Evolutionary conservation across 257 asterid genomes (phyloP).

Genomic region (Solanum paucissectum): DNA sequence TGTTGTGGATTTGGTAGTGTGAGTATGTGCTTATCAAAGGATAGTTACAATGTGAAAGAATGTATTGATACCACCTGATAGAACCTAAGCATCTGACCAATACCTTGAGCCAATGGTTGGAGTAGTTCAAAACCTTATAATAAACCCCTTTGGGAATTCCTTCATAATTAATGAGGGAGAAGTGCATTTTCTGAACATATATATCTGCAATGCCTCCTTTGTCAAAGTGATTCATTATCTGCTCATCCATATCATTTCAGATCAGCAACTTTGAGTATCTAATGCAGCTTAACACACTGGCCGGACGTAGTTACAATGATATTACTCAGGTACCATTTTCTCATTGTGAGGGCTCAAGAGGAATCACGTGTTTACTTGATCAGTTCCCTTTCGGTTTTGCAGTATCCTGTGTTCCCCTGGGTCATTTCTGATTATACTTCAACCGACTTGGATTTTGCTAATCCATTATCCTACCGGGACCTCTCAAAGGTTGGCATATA

Average conservation of each 20-base stretch:
- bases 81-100: not conserved
- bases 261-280: constrained; percentile 96
- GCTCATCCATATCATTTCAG: constrained; percentile 39
- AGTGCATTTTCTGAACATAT: not conserved
- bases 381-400: constrained; percentile 23
- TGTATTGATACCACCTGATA: not conserved
- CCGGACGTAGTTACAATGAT: constrained; percentile 96
- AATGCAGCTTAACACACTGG: constrained; percentile 97
- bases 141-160: not conserved
- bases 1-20: not conserved
- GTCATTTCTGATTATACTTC: constrained; percentile 88
- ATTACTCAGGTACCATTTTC: constrained; percentile 67
- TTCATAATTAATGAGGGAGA: not conserved
- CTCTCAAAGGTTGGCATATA: constrained; percentile 72
- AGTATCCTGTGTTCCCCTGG: constrained; percentile 99
- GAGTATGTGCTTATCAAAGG: not conserved
- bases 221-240: not conserved
- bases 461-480: constrained; percentile 85
- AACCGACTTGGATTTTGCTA: constrained; percentile 58
- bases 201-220: not conserved
- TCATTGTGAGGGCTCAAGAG: not conserved
- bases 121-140: not conserved
- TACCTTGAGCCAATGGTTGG: not conserved
- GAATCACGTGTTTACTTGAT: not conserved
- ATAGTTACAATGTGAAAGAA: not conserved